phyloP scores from a whole-genome alignment of 257 asterid species.

The Fraxinus anomala region DNA sequence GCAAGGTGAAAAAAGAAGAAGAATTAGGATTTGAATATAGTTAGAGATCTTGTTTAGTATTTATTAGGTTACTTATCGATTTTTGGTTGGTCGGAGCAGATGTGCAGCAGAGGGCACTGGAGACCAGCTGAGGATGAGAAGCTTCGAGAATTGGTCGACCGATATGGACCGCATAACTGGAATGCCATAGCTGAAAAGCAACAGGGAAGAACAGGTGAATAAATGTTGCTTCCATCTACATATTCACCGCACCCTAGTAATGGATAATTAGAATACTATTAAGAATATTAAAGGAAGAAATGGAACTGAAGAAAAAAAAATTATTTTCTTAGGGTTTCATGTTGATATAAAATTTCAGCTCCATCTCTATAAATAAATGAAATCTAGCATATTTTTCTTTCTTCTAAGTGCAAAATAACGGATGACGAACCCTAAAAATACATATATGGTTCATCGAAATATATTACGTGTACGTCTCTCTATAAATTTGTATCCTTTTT shows the following conservation, averaged over 20 bases:
- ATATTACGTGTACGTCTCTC: no score
- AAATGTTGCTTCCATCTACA: background rate
- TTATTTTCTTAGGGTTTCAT: background rate
- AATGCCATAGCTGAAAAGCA: conserved; percentile 87
- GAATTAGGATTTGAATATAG: conserved; percentile 1
- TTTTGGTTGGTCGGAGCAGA: background rate
- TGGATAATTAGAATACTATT: background rate
- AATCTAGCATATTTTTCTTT: background rate
- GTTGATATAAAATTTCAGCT: background rate
- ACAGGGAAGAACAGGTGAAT: conserved; percentile 84
- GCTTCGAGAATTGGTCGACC: conserved; percentile 69
- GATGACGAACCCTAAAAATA: background rate
- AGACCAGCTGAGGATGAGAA: conserved; percentile 92
- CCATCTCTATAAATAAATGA: background rate
- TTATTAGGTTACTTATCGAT: background rate
- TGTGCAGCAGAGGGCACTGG: conserved; percentile 96
- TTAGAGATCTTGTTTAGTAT: background rate
- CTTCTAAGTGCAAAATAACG: background rate
- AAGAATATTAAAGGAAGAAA: no score
- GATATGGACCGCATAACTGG: conserved; percentile 94
- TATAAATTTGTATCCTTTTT: background rate
- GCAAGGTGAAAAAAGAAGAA: background rate
- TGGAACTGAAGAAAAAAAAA: background rate
- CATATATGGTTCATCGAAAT: background rate
- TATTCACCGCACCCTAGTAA: background rate